These are phyloP conservation scores for Raphanus sativus DNA, from an alignment of 345 rosid species.

Conservation along the genomic window DNA sequence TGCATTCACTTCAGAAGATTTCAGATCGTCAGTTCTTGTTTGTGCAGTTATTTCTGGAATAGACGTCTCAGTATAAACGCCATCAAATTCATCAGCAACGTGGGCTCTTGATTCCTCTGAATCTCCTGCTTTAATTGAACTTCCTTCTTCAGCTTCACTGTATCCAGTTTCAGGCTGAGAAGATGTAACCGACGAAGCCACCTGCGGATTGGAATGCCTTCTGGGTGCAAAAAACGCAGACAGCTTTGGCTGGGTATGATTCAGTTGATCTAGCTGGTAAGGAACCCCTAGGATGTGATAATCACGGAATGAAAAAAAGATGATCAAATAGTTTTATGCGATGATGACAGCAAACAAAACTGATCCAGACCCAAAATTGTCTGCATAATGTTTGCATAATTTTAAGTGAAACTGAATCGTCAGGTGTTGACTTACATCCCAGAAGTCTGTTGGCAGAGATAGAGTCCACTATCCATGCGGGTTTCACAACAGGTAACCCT, in stretches of 20 bases:
- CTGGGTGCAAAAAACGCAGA: constrained; percentile 67
- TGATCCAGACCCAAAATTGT: neutral
- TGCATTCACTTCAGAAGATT: constrained; percentile 38
- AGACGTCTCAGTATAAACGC: constrained; percentile 27
- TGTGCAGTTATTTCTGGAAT: constrained; percentile 32
- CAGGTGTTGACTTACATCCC: constrained; percentile 61
- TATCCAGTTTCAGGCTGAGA: constrained; percentile 40
- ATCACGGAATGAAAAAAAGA: neutral
- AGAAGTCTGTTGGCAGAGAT: constrained; percentile 69
- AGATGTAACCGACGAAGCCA: neutral
- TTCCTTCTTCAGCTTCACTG: constrained; percentile 43
- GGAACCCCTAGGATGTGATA: constrained; percentile 64
- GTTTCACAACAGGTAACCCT: constrained; percentile 95
- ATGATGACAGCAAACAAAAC: neutral
- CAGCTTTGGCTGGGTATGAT: constrained; percentile 78
- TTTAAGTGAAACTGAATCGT: neutral
- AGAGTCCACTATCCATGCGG: constrained; percentile 82
- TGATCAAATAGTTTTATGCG: neutral
- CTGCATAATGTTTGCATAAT: neutral
- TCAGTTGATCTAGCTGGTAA: constrained; percentile 86
- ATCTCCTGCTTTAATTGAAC: constrained; percentile 37
- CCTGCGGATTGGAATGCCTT: constrained; percentile 22
- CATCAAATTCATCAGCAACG: constrained; percentile 36
- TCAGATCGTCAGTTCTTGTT: constrained; percentile 34
- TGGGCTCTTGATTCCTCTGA: constrained; percentile 29